These are phyloP conservation scores for Niveomyces coronatus DNA, from an alignment of 2,329 filamentous ascomycete species.

Conservation along the genomic window DNA sequence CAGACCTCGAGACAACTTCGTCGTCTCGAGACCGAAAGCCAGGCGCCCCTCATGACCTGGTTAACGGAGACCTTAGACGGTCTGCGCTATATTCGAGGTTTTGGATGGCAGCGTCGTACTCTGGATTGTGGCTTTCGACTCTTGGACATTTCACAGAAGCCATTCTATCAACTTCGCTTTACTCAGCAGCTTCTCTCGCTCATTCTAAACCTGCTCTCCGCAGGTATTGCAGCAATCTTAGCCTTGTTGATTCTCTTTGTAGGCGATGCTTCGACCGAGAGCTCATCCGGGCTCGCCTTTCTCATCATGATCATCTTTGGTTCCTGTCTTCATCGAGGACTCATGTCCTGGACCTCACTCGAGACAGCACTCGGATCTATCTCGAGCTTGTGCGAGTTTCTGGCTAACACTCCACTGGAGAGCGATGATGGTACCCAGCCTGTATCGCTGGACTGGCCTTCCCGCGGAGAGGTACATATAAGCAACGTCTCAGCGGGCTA, in stretches of 20 bases:
- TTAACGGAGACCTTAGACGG: constrained; percentile 35
- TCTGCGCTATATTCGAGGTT: constrained; percentile 39
- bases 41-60: constrained; percentile 22
- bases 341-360: background rate
- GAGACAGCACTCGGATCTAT: background rate
- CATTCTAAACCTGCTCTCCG: constrained; percentile 36
- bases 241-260: background rate
- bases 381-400: background rate
- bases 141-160: constrained; percentile 40
- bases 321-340: background rate
- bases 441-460: background rate
- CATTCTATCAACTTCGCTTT: constrained; percentile 42
- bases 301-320: background rate
- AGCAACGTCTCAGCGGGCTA: background rate
- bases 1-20: constrained; percentile 26
- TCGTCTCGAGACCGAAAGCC: constrained; percentile 25
- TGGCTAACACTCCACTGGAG: background rate
- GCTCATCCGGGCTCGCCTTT: background rate
- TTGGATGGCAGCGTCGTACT: constrained; percentile 37
- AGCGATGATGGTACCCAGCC: background rate
- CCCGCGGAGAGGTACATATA: background rate
- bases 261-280: background rate
- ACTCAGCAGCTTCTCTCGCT: constrained; percentile 44
- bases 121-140: constrained; percentile 31
- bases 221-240: constrained; percentile 22